Evolutionary conservation across 1,284 basidiomycete genomes (phyloP).

Genomic region (Rhizoctonia solani): DNA sequence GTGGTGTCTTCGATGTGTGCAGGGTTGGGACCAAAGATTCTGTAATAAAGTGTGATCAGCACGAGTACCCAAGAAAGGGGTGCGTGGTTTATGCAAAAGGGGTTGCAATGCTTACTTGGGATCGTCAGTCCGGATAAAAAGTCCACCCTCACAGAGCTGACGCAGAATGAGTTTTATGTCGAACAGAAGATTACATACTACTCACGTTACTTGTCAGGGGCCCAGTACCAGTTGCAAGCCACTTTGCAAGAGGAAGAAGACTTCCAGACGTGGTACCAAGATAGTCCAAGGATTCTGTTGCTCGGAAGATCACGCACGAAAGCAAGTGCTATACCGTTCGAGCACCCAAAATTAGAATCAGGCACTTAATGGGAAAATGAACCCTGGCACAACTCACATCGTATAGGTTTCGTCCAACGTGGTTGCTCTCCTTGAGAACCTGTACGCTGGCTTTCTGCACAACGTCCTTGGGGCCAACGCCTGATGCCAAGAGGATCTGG

Average conservation of each 20-base stretch:
- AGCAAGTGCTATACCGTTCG: constrained; percentile 38
- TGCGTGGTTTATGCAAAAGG: constrained; percentile 30
- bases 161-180: background rate
- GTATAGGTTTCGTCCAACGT: constrained; percentile 38
- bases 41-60: constrained; percentile 20
- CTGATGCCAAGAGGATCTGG: constrained; percentile 38
- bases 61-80: too few relatives aligned
- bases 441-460: constrained; percentile 32
- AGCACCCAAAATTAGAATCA: too few relatives aligned
- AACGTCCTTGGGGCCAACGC: constrained; percentile 36
- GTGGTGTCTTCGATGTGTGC: constrained; percentile 33
- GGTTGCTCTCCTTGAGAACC: constrained; percentile 28
- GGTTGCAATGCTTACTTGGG: constrained; percentile 41
- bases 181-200: background rate
- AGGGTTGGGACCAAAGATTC: constrained; percentile 6
- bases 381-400: constrained; percentile 36
- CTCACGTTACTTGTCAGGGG: constrained; percentile 42
- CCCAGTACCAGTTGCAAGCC: constrained; percentile 46
- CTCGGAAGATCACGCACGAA: constrained; percentile 26
- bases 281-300: constrained; percentile 43
- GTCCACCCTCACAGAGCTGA: constrained; percentile 34
- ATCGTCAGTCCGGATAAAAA: constrained; percentile 44
- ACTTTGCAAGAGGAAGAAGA: constrained; percentile 43
- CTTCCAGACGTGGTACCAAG: constrained; percentile 44
- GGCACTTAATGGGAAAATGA: background rate